A percentile compares a stretch with the other conserved stretches of the same genome.
phyloP scores from a whole-genome alignment of 257 asterid species.

The Przewalskia tangutica region DNA sequence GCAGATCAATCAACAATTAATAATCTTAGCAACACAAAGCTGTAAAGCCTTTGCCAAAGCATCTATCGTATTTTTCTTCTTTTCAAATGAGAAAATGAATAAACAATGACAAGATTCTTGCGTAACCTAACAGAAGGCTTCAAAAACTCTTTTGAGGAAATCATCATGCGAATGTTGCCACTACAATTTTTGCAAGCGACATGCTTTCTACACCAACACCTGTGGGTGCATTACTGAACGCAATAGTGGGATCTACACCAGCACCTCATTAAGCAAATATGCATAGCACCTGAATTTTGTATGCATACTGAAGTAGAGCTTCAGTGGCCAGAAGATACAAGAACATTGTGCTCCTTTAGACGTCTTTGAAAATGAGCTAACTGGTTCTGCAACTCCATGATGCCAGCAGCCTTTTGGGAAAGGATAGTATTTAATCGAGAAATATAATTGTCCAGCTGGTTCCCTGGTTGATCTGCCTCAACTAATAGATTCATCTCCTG shows the following conservation, averaged over 20 bases:
- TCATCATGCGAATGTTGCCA: not conserved
- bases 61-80: slow-evolving; percentile 19
- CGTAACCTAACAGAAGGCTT: slow-evolving; percentile 3
- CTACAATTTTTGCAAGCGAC: not conserved
- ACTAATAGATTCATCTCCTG: slow-evolving; percentile 97
- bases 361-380: slow-evolving; percentile 77
- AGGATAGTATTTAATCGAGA: slow-evolving; percentile 73
- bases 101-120: slow-evolving; percentile 16
- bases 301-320: not conserved
- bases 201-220: not conserved
- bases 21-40: slow-evolving; percentile 20
- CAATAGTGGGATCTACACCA: not conserved
- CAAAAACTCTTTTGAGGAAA: slow-evolving; percentile 5
- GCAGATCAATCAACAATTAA: slow-evolving; percentile 13
- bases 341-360: slow-evolving; percentile 80
- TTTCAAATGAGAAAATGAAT: slow-evolving; percentile 9
- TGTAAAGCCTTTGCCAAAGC: slow-evolving; percentile 23
- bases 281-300: not conserved
- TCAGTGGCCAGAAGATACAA: slow-evolving; percentile 65
- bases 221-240: not conserved
- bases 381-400: slow-evolving; percentile 69
- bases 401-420: slow-evolving; percentile 85
- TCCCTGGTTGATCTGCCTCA: slow-evolving; percentile 95
- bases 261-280: not conserved
- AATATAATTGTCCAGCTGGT: slow-evolving; percentile 67